Conservation (phyloP, 2,329 filamentous ascomycete species). For the Knufia fluminis region DNA sequence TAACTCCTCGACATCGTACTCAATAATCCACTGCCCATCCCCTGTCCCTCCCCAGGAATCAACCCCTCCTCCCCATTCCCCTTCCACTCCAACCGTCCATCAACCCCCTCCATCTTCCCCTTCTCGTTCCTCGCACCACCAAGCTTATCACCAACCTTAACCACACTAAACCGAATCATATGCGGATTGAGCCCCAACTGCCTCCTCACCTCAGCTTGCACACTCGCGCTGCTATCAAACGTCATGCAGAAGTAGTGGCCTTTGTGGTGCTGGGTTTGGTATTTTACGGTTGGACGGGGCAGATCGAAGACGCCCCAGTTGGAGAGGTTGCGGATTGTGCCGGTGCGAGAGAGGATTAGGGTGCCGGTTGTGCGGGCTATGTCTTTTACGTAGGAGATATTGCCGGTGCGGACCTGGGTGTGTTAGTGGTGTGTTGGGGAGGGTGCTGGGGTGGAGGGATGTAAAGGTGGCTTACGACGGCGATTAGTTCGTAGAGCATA, state of each 20-base stretch:
- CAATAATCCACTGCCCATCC: background rate
- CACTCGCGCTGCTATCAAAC: conserved; percentile 69
- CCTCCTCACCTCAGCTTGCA: conserved; percentile 64
- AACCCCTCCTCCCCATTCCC: background rate
- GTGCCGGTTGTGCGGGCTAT: conserved; percentile 79
- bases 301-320: conserved; percentile 95
- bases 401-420: conserved; percentile 78
- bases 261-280: conserved; percentile 72
- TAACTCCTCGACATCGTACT: too few species aligned
- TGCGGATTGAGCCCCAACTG: conserved; percentile 79
- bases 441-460: too few species aligned
- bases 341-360: conserved; percentile 70
- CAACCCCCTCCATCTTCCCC: conserved; percentile 48
- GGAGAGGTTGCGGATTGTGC: conserved; percentile 81
- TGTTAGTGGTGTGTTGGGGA: conserved; percentile 9
- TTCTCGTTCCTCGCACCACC: conserved; percentile 44
- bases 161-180: conserved; percentile 77
- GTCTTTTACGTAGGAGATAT: conserved; percentile 86
- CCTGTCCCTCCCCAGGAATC: too few species aligned
- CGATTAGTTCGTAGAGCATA: conserved; percentile 98
- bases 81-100: conserved; percentile 47
- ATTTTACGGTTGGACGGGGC: conserved; percentile 65
- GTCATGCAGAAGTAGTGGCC: conserved; percentile 98
- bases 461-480: conserved; percentile 57
- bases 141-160: conserved; percentile 68